phyloP scores from a whole-genome alignment of 352 stramenopile species.

The Phytophthora litchii region DNA sequence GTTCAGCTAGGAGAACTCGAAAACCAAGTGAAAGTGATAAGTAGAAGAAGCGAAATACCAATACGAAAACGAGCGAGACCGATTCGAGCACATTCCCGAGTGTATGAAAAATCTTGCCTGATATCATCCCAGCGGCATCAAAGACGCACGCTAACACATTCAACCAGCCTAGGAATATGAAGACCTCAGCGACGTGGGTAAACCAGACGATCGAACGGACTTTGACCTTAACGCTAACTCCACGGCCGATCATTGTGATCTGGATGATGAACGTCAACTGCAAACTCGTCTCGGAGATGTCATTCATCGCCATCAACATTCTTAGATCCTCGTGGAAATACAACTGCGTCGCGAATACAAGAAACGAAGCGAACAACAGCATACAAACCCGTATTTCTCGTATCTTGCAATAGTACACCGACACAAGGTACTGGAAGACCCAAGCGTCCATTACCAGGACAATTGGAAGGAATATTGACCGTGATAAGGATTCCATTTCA shows the following conservation, averaged over 20 bases:
- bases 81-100: constrained; percentile 25
- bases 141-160: constrained; percentile 10
- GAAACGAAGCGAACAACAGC: constrained; percentile 29
- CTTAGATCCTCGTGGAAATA: constrained; percentile 27
- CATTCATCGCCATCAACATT: constrained; percentile 30
- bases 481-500: constrained; percentile 16
- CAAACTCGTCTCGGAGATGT: constrained; percentile 43
- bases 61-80: constrained; percentile 27
- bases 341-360: constrained; percentile 30
- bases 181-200: constrained; percentile 26
- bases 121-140: not conserved
- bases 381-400: constrained; percentile 33
- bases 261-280: constrained; percentile 46
- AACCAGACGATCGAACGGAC: constrained; percentile 32
- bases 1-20: constrained; percentile 2
- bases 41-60: constrained; percentile 40
- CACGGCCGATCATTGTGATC: constrained; percentile 43
- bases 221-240: constrained; percentile 32
- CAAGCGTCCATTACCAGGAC: constrained; percentile 40
- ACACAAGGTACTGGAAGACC: constrained; percentile 44
- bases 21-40: constrained; percentile 24
- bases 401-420: constrained; percentile 33
- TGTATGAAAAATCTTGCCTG: constrained; percentile 2
- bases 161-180: constrained; percentile 21
- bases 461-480: constrained; percentile 31